Conservation (phyloP, 1,284 basidiomycete species). For the Paramarasmius palmivorus region DNA sequence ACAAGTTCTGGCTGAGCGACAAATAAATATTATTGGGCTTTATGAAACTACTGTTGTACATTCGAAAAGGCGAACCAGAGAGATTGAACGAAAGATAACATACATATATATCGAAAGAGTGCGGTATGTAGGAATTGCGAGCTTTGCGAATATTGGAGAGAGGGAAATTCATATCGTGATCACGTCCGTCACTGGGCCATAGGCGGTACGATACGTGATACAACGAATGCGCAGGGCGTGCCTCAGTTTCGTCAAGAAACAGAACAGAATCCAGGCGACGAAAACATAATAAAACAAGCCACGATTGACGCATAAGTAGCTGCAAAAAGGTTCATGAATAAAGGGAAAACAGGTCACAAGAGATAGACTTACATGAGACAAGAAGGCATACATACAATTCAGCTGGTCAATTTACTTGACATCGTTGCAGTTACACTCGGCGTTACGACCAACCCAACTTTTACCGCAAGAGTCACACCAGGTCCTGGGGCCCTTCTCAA, state of each 20-base stretch:
- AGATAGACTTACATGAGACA: neutral
- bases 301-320: conserved; percentile 12
- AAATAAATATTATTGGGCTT: too few relatives aligned
- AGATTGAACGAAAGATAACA: conserved; percentile 1
- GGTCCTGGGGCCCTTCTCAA: conserved; percentile 55
- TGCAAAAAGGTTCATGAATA: neutral
- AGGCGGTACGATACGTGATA: conserved; percentile 65
- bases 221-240: conserved; percentile 54
- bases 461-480: conserved; percentile 81
- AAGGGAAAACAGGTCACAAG: too few relatives aligned
- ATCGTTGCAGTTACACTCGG: conserved; percentile 64
- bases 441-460: conserved; percentile 58
- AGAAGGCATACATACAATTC: conserved; percentile 3
- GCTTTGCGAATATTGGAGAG: conserved; percentile 2
- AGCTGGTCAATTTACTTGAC: conserved; percentile 53
- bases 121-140: neutral
- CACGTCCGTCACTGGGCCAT: conserved; percentile 63
- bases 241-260: conserved; percentile 37
- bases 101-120: neutral
- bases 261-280: conserved; percentile 22
- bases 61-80: neutral
- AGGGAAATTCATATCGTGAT: conserved; percentile 44
- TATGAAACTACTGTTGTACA: too few relatives aligned
- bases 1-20: too few relatives aligned
- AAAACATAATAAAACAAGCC: conserved; percentile 27